A percentile compares a stretch with the other conserved stretches of the same genome.
Evolutionary conservation across 495 filamentous ascomycete genomes (phyloP).

Genomic region (Trichoderma parareesei): DNA sequence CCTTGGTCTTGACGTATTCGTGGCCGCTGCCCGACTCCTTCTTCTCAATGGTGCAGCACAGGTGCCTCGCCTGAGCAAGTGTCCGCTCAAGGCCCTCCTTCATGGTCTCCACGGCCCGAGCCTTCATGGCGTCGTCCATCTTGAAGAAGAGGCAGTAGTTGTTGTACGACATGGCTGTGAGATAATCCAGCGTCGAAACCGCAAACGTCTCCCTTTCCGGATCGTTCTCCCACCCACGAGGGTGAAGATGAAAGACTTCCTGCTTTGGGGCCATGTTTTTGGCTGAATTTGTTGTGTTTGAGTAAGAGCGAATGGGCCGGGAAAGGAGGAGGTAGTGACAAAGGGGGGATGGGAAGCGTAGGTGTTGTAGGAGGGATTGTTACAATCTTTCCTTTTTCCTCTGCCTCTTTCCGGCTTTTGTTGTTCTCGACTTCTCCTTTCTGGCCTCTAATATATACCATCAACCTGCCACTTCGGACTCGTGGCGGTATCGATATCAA

Average conservation of each 20-base stretch:
- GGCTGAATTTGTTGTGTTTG: neutral
- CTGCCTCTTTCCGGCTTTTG: too few relatives aligned
- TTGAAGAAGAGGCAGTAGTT: slow-evolving; percentile 35
- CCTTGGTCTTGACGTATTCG: slow-evolving; percentile 33
- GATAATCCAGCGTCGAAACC: slow-evolving; percentile 29
- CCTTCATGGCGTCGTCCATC: slow-evolving; percentile 26
- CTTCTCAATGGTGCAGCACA: slow-evolving; percentile 38
- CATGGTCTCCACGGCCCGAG: slow-evolving; percentile 20
- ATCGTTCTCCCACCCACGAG: slow-evolving; percentile 23
- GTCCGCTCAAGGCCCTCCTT: slow-evolving; percentile 33
- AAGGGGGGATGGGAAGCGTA: neutral
- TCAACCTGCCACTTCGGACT: too few relatives aligned
- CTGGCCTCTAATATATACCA: too few relatives aligned
- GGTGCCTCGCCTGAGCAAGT: slow-evolving; percentile 33
- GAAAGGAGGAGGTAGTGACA: neutral
- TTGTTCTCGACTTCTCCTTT: too few relatives aligned
- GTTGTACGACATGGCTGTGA: slow-evolving; percentile 23
- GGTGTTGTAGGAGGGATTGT: too few relatives aligned
- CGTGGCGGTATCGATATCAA: too few relatives aligned
- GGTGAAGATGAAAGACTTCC: slow-evolving; percentile 22
- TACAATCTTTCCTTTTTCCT: too few relatives aligned
- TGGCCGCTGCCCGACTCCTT: slow-evolving; percentile 23
- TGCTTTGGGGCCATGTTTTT: neutral
- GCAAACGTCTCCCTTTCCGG: slow-evolving; percentile 19
- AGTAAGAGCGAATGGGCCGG: neutral